Evolutionary conservation across 768 basidiomycete species (phyloP).

Genomic region (Boletus speciosus): DNA sequence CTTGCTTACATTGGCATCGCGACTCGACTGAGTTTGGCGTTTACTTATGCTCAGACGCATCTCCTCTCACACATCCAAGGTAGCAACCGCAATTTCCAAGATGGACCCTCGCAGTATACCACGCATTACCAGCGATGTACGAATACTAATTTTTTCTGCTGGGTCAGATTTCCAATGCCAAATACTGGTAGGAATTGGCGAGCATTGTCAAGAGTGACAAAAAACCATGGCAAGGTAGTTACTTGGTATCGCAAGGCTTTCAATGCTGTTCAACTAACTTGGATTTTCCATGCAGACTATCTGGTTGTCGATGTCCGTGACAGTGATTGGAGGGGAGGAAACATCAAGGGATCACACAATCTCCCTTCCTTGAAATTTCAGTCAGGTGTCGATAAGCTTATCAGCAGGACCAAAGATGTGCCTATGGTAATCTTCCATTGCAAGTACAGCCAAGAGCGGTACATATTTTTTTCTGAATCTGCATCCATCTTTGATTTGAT

Average conservation of each 20-base stretch:
- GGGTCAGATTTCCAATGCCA: constrained; percentile 10
- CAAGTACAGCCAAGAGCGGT: constrained; percentile 73
- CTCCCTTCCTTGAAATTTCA: constrained; percentile 61
- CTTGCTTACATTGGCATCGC: background rate
- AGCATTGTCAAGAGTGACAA: constrained; percentile 64
- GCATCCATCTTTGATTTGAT: constrained; percentile 2
- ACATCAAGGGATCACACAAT: constrained; percentile 65
- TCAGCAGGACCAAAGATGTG: constrained; percentile 57
- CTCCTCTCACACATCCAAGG: background rate
- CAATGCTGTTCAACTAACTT: background rate
- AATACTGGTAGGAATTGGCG: constrained; percentile 57
- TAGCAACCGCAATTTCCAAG: constrained; percentile 4
- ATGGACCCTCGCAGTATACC: constrained; percentile 18
- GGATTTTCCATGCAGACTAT: constrained; percentile 44
- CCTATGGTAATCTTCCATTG: constrained; percentile 76
- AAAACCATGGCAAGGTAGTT: constrained; percentile 41
- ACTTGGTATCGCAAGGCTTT: background rate
- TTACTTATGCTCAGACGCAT: constrained; percentile 6
- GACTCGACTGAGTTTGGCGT: background rate
- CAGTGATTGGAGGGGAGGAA: constrained; percentile 74
- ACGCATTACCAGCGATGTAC: constrained; percentile 20
- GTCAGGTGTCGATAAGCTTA: constrained; percentile 52
- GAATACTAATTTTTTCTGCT: constrained; percentile 4
- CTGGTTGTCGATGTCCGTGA: constrained; percentile 84
- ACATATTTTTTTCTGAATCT: constrained; percentile 19